Percentiles rank a stretch among this genome's conserved stretches.
Conservation (phyloP, 768 basidiomycete genomes). For the Mrakia frigida region DNA sequence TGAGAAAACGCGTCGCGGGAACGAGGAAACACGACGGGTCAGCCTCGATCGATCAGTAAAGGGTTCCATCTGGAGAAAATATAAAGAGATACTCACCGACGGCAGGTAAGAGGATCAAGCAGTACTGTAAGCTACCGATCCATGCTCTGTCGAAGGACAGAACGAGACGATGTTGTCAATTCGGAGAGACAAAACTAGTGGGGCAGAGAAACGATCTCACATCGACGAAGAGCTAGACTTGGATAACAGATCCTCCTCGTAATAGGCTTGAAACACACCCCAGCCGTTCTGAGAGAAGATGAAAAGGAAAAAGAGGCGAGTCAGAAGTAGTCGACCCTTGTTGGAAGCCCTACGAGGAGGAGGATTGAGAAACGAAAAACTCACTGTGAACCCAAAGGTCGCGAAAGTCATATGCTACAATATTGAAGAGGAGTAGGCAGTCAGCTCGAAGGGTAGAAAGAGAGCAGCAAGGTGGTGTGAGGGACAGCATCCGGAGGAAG, state of each 20-base stretch:
- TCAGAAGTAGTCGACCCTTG: background rate
- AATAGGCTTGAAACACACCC: slow-evolving; percentile 13
- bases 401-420: background rate
- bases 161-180: slow-evolving; percentile 37
- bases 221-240: background rate
- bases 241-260: background rate
- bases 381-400: slow-evolving; percentile 14
- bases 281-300: background rate
- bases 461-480: background rate
- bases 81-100: background rate
- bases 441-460: background rate
- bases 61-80: too few relatives aligned
- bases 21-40: background rate
- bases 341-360: background rate
- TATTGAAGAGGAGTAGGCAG: too few relatives aligned
- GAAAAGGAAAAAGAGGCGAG: too few relatives aligned
- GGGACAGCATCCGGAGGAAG: background rate
- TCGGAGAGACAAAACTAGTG: background rate
- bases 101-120: slow-evolving; percentile 12
- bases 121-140: slow-evolving; percentile 14
- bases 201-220: background rate
- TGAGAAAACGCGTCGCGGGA: background rate
- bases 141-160: background rate
- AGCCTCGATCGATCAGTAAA: background rate
- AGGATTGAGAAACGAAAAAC: background rate